Evolutionary conservation across 495 filamentous ascomycete species (phyloP), one percentile per base, ranked within the genome.

Genomic region (Choiromyces venosus): DNA sequence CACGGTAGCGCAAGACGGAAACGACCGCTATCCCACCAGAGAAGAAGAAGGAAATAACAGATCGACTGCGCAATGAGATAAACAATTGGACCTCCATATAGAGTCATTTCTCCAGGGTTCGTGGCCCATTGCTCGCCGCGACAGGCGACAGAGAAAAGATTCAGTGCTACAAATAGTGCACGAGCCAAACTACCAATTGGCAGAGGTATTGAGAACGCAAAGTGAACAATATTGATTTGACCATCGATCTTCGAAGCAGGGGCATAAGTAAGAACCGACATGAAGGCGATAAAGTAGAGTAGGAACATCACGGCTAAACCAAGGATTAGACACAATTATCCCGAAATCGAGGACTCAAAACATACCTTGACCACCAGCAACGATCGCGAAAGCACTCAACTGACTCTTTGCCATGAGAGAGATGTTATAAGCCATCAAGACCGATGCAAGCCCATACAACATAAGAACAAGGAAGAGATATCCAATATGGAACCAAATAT

Each of bases 71-170:
- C 38, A 65, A 92, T 86, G 21, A 95, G 85, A 75, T 94, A 93
- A 5, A 91, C 80, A 68, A 96, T 92, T 4, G 92, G 91, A 0
- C 90, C 90, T 65, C 93, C 93, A 79, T 91, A 97, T 64, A 91
- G 85, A 2, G 85, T 85, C 66, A 95, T 88, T 4, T 84, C 87
- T 8, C 88, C 92, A 0, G 92, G 91, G 79, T 93, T 90, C 1
- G 86, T 83, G 18, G 89, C 87, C 35, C 92, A 82, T 21, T 84
- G 52, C 35, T 88, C 83, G 39, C 86, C 91, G 35, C 87, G 84
- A 76, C 93, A 97, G 42, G 89, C 83, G 0, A 90, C 83, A 0
- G 88, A 89, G 84, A 96, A 97, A 29, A 92, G 83, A 79, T 96
- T 96, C 64, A 96, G 84, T 4, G 90, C 83, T 8, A 93, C 80